Evolutionary conservation across 805 yeast genomes (phyloP).

Genomic region (Myxozyma kluyveri): DNA sequence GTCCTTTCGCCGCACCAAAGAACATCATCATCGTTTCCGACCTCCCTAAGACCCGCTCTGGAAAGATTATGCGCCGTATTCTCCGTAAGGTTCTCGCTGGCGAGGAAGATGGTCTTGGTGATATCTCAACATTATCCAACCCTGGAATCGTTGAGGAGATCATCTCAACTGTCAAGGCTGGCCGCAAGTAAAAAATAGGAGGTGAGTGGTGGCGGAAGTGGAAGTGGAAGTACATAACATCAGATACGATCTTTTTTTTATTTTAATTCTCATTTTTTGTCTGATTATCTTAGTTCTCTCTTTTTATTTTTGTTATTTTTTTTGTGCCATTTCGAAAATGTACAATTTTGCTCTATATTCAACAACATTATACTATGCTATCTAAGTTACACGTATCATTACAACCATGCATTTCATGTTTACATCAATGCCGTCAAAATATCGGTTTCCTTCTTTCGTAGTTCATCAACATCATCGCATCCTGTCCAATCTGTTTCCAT

Average conservation of each 20-base stretch:
- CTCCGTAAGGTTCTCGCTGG: constrained; percentile 89
- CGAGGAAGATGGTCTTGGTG: constrained; percentile 92
- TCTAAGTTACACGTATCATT: too few species aligned
- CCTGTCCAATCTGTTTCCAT: not conserved
- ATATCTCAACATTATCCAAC: constrained; percentile 81
- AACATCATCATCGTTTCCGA: constrained; percentile 78
- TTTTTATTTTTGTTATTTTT: not conserved
- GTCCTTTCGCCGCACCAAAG: constrained; percentile 94
- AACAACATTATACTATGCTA: too few species aligned
- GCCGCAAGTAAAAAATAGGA: constrained; percentile 2
- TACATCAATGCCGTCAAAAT: not conserved
- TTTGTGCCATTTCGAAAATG: not conserved
- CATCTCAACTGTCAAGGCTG: constrained; percentile 41
- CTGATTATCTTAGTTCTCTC: not conserved
- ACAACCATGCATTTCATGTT: too few species aligned
- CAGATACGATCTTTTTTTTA: not conserved
- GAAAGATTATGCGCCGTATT: constrained; percentile 98
- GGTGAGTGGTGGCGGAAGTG: not conserved
- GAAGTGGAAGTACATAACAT: not conserved
- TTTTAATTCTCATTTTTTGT: not conserved
- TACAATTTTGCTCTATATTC: too few species aligned
- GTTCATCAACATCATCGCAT: not conserved
- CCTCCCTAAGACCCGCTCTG: constrained; percentile 97
- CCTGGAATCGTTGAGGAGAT: constrained; percentile 79
- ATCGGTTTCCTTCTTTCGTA: not conserved